phyloP scores from a whole-genome alignment of 495 filamentous ascomycete species.

The Tuber indicum region DNA sequence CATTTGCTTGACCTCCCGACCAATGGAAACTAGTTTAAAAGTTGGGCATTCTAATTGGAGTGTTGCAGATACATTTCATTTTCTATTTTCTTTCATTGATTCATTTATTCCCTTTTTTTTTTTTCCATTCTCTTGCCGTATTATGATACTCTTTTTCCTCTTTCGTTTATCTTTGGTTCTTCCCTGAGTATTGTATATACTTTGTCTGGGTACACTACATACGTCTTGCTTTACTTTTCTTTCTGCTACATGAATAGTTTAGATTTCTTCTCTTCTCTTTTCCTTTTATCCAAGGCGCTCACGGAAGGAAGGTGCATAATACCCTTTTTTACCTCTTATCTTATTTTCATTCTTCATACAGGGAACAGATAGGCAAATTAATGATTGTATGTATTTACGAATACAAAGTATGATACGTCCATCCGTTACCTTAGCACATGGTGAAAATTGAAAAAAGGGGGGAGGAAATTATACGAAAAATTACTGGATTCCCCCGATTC shows the following conservation, averaged over 20 bases:
- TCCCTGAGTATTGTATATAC: background rate
- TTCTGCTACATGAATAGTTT: background rate
- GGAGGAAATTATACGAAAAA: background rate
- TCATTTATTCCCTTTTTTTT: background rate
- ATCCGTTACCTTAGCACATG: background rate
- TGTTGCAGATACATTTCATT: background rate
- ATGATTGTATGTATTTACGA: background rate
- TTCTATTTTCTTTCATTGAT: background rate
- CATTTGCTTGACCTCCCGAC: slow-evolving; percentile 34
- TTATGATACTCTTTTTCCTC: background rate
- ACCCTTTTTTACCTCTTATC: background rate
- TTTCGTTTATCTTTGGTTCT: background rate
- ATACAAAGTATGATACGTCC: background rate
- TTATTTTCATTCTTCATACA: background rate
- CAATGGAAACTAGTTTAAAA: slow-evolving; percentile 10
- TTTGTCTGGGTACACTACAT: background rate
- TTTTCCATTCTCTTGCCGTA: background rate
- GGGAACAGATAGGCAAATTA: background rate
- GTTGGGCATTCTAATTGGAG: background rate
- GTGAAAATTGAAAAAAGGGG: background rate
- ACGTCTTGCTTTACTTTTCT: background rate
- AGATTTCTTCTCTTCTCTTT: background rate
- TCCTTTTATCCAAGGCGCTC: background rate
- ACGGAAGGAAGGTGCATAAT: background rate
- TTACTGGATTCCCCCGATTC: background rate